Conservation (phyloP, 1,284 basidiomycete genomes). For the Cystodermella granulosa region DNA sequence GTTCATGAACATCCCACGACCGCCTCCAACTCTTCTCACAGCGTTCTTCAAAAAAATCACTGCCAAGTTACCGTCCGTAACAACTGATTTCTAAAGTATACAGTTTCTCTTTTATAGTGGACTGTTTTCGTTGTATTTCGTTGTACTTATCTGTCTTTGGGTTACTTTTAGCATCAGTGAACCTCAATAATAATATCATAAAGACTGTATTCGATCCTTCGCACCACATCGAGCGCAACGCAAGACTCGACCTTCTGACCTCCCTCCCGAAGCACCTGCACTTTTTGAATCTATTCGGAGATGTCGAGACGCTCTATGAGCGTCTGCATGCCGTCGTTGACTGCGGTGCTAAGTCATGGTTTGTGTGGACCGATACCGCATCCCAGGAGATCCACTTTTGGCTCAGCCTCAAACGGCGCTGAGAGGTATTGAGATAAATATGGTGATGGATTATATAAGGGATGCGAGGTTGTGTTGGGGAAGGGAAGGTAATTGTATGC, state of each 20-base stretch:
- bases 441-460: conserved; percentile 93
- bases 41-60: no score
- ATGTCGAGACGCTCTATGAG: conserved; percentile 90
- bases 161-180: no score
- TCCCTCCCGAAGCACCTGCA: conserved; percentile 86
- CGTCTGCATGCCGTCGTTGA: conserved; percentile 95
- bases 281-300: conserved; percentile 88
- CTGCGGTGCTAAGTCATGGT: conserved; percentile 95
- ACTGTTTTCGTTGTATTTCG: no score
- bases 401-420: conserved; percentile 93
- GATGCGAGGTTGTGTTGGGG: conserved; percentile 96
- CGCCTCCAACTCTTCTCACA: no score
- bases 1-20: no score
- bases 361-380: conserved; percentile 93
- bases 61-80: no score
- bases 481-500: conserved; percentile 98
- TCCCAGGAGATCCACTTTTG: conserved; percentile 99
- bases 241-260: conserved; percentile 72
- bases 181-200: no score
- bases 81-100: no score
- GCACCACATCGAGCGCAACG: conserved; percentile 89
- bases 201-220: no score
- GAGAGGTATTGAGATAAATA: conserved; percentile 84
- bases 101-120: no score
- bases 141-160: no score